These are phyloP conservation scores for Elasticomyces elasticus DNA, from an alignment of 495 filamentous ascomycete genomes.

Conservation along the genomic window DNA sequence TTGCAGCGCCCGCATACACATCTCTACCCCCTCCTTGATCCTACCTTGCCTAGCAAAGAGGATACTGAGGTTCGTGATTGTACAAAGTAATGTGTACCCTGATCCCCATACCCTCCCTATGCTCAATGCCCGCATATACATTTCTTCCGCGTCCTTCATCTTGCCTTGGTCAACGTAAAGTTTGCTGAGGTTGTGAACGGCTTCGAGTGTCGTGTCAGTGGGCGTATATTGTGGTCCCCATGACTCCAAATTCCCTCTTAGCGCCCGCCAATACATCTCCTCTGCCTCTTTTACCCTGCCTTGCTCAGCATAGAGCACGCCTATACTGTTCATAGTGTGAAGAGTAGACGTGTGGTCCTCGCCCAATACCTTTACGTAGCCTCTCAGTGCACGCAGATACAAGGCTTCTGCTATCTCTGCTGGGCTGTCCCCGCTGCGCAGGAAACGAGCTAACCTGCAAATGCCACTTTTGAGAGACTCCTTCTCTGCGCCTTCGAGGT, in stretches of 20 bases:
- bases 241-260: conserved; percentile 29
- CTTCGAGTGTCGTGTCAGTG: conserved; percentile 35
- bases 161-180: conserved; percentile 27
- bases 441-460: background rate
- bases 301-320: background rate
- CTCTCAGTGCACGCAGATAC: background rate
- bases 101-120: too few relatives aligned
- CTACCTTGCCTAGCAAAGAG: too few relatives aligned
- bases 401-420: background rate
- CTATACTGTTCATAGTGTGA: too few relatives aligned
- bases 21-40: too few relatives aligned
- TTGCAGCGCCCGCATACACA: too few relatives aligned
- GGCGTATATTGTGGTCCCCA: conserved; percentile 33
- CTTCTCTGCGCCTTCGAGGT: background rate
- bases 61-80: too few relatives aligned
- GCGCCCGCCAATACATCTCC: conserved; percentile 25
- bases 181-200: conserved; percentile 22
- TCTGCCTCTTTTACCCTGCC: conserved; percentile 23
- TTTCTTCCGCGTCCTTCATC: conserved; percentile 31
- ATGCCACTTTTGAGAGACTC: background rate
- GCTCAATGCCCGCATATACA: conserved; percentile 36
- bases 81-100: too few relatives aligned
- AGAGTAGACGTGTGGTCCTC: too few relatives aligned
- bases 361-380: too few relatives aligned
- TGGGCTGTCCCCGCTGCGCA: background rate